Percentiles rank a stretch among this genome's conserved stretches.
Conservation (phyloP, 2,329 filamentous ascomycete genomes). For the Penicillium sp. region DNA sequence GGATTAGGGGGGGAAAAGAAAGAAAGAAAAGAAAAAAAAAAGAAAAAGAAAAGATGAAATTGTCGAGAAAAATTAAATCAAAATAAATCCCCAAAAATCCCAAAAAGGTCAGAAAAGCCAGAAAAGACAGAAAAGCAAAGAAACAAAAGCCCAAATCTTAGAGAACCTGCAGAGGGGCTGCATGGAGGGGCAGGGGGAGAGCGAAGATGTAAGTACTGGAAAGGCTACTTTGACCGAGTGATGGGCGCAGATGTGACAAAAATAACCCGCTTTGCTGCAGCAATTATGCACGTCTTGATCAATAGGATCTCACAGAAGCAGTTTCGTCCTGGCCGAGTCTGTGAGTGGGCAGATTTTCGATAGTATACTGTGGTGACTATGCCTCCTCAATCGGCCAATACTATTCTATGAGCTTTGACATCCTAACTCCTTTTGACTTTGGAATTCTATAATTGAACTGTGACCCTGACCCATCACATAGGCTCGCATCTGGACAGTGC, state of each 20-base stretch:
- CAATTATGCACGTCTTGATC: conserved; percentile 23
- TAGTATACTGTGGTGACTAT: neutral
- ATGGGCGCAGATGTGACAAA: conserved; percentile 16
- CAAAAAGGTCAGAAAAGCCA: neutral
- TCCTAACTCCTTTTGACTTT: neutral
- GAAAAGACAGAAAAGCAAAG: neutral
- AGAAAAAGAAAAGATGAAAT: neutral
- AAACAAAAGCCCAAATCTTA: conserved; percentile 2
- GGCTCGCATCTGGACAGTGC: neutral
- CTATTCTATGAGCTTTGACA: neutral
- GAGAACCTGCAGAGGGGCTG: conserved; percentile 25
- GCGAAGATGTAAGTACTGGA: conserved; percentile 3
- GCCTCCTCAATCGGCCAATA: neutral
- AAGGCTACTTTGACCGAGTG: conserved; percentile 15
- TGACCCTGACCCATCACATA: neutral
- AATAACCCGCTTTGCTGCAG: conserved; percentile 29
- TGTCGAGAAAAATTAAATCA: neutral
- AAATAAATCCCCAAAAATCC: neutral
- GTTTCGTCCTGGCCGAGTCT: conserved; percentile 8
- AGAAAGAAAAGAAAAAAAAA: neutral
- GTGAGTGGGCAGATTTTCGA: conserved; percentile 12
- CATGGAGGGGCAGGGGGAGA: conserved; percentile 18
- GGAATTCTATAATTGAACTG: neutral
- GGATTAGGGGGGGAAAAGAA: neutral
- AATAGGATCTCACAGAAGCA: conserved; percentile 16